phyloP scores from a whole-genome alignment of 306 rosid species.

The Quercus dentata region DNA sequence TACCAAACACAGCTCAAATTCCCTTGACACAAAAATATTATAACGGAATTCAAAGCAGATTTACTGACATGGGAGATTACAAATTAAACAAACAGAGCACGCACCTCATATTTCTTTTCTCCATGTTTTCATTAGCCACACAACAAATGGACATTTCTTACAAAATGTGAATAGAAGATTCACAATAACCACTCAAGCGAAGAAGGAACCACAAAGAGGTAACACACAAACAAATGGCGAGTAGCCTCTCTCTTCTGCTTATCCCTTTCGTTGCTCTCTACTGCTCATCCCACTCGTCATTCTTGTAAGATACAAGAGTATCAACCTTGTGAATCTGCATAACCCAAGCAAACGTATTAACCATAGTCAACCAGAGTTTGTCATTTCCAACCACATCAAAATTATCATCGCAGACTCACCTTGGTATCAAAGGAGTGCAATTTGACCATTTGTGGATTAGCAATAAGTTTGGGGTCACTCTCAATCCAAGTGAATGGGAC shows the following conservation, averaged over 20 bases:
- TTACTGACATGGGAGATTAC: no score
- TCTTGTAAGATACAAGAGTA: constrained; percentile 94
- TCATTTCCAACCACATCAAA: neutral
- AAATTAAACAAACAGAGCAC: no score
- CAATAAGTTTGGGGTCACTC: constrained; percentile 96
- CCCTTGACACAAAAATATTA: no score
- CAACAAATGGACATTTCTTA: neutral
- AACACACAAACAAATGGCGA: no score
- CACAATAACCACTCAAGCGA: constrained; percentile 9
- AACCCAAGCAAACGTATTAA: neutral
- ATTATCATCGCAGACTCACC: constrained; percentile 39
- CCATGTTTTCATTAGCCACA: neutral
- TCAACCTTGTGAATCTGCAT: constrained; percentile 91
- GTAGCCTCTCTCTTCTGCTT: constrained; percentile 35
- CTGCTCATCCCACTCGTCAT: constrained; percentile 63
- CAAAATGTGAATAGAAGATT: constrained; percentile 75
- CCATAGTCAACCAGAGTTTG: neutral
- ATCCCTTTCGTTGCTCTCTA: no score
- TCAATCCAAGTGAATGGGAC: constrained; percentile 98
- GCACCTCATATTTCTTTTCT: neutral
- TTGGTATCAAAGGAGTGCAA: constrained; percentile 97
- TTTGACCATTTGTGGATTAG: constrained; percentile 98
- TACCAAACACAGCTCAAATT: no score
- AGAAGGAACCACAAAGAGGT: neutral
- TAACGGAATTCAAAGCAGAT: no score